Evolutionary conservation across 2,329 filamentous ascomycete species (phyloP), one percentile per base, ranked within the genome.

Genomic region (Plectosphaerella cucumerina): DNA sequence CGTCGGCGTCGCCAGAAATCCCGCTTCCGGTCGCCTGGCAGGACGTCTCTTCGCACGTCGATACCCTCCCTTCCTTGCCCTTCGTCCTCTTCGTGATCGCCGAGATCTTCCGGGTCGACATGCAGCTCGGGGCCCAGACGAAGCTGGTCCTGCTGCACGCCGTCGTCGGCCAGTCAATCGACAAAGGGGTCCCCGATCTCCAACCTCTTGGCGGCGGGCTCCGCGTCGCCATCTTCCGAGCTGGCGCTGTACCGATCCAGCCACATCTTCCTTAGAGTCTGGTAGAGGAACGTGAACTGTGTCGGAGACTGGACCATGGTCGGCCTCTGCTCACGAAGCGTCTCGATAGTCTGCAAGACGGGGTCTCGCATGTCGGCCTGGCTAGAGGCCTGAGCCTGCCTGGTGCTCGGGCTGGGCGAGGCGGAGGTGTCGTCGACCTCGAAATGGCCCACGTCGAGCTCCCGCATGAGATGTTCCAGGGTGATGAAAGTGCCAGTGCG

Each of bases 401-500:
- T 44, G n/a, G 45, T 49, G 33, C 41, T 52, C 48, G n/a, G n/a
- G 21, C 21, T 44, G 42, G 15, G 18, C 14, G 64, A 57, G n/a
- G 47, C 47, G 12, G 59, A 54, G 15, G 61, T 59, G 49, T 75
- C 70, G 53, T 70, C 71, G 21, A 72, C 64, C 55, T 81, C 74
- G 47, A 96, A 70, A 20, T 84, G 78, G 47, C 91, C 93, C 6
- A 84, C 80, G 22, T 89, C 84, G 10, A 97, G 77, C 68, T 97
- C 90, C 34, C 85, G 80, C 56, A 96, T 78, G 22, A 99, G 81
- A 67, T 95, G 90, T 69, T 97, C 94, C n/a, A 99, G 80, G 2
- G 90, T 88, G 61, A 99, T 96, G 65, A 97, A 99, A 0, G 94
- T 97, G 33, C 94, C 94, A 8, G 89, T 96, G 50, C 94, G 84